phyloP scores from a whole-genome alignment of 2,329 filamentous ascomycete genomes.

The Ampelomyces quisqualis region DNA sequence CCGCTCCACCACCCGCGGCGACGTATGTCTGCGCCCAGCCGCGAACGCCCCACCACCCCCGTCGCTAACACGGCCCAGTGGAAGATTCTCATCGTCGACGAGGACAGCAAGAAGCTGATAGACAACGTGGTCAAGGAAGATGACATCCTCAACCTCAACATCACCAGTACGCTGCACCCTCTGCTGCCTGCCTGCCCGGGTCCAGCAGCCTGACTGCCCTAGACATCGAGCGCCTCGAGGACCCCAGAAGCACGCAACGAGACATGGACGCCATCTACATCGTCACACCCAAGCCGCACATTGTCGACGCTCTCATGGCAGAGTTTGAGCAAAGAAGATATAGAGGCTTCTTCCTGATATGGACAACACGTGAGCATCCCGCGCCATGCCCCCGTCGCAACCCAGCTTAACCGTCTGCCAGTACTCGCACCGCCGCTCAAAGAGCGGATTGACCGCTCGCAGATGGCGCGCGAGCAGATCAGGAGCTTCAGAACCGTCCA shows the following conservation, averaged over 20 bases:
- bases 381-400: background rate
- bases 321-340: conserved; percentile 88
- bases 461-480: conserved; percentile 69
- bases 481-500: conserved; percentile 80
- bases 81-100: conserved; percentile 94
- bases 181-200: background rate
- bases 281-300: conserved; percentile 79
- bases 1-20: conserved; percentile 74
- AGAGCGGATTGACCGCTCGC: conserved; percentile 71
- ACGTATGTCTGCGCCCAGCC: conserved; percentile 58
- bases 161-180: conserved; percentile 70
- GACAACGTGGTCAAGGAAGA: conserved; percentile 92
- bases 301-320: conserved; percentile 90
- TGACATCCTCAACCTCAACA: conserved; percentile 94
- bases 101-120: conserved; percentile 77
- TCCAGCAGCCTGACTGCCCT: conserved; percentile 34
- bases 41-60: conserved; percentile 7
- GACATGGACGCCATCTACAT: conserved; percentile 96
- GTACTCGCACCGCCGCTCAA: conserved; percentile 70
- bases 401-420: conserved; percentile 30
- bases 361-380: conserved; percentile 63
- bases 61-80: conserved; percentile 61
- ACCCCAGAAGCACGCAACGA: conserved; percentile 75
- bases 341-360: conserved; percentile 75
- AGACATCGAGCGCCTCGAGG: conserved; percentile 96